Percentiles rank a stretch among this genome's conserved stretches.
Conservation (phyloP, 2,329 filamentous ascomycete genomes). For the Chaetoscypha palmicola region DNA sequence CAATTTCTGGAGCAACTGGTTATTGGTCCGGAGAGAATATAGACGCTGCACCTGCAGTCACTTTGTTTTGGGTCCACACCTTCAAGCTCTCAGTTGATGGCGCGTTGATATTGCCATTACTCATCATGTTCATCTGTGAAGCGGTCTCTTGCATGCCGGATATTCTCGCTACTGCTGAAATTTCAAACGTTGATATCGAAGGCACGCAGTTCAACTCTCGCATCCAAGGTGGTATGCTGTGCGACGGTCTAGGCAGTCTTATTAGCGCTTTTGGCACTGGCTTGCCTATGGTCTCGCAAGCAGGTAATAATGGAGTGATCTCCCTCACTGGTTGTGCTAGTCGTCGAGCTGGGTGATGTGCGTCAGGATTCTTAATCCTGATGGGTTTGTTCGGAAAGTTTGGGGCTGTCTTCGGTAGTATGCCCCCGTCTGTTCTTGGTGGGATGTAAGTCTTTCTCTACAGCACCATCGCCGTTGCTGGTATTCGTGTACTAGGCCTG, state of each 20-base stretch:
- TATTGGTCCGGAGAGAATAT: constrained; percentile 57
- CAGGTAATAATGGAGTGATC: constrained; percentile 65
- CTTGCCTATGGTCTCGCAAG: constrained; percentile 61
- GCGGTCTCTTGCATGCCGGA: constrained; percentile 53
- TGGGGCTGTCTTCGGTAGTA: constrained; percentile 59
- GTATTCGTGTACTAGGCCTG: constrained; percentile 57
- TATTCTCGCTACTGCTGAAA: constrained; percentile 52
- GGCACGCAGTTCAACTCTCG: constrained; percentile 59
- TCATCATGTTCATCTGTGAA: constrained; percentile 62
- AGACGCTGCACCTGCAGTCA: constrained; percentile 51
- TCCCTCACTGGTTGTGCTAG: constrained; percentile 62
- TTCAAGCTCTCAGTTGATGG: constrained; percentile 60
- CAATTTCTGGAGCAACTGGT: constrained; percentile 57
- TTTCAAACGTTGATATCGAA: constrained; percentile 45
- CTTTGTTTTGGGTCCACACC: constrained; percentile 65
- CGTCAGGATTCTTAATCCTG: constrained; percentile 57
- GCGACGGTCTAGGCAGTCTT: constrained; percentile 59
- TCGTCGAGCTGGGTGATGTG: constrained; percentile 59
- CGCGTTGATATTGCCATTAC: constrained; percentile 56
- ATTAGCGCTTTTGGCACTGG: constrained; percentile 58
- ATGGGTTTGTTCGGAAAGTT: constrained; percentile 69
- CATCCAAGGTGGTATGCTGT: constrained; percentile 61
- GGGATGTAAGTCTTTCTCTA: constrained; percentile 58
- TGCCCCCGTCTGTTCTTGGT: constrained; percentile 45
- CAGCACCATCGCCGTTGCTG: constrained; percentile 56